Conservation (phyloP, 768 basidiomycete species). For the Cyclocybe cylindracea region DNA sequence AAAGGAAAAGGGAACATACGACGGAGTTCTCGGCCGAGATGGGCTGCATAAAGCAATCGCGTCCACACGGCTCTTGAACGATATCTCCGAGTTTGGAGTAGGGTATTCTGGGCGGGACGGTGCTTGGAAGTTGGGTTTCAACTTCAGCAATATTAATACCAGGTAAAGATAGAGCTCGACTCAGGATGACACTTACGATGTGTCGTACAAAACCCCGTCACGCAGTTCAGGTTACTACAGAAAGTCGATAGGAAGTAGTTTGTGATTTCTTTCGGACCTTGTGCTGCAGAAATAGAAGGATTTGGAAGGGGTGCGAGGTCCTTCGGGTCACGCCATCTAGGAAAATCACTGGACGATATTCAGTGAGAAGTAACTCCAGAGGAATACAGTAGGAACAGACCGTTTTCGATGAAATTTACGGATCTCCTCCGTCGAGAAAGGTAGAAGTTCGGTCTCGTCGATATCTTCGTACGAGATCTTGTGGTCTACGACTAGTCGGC, state of each 20-base stretch:
- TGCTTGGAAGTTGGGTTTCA: slow-evolving; percentile 28
- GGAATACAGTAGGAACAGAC: background rate
- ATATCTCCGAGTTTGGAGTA: slow-evolving; percentile 16
- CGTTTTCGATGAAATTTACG: slow-evolving; percentile 2
- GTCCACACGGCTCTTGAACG: slow-evolving; percentile 27
- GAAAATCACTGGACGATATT: slow-evolving; percentile 27
- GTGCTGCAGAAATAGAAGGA: background rate
- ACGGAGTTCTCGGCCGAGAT: slow-evolving; percentile 6
- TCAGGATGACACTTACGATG: slow-evolving; percentile 39
- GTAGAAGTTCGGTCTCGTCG: slow-evolving; percentile 49
- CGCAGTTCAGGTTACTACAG: slow-evolving; percentile 54
- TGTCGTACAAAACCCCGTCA: slow-evolving; percentile 47
- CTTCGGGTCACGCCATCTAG: slow-evolving; percentile 21
- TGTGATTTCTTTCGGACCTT: slow-evolving; percentile 22
- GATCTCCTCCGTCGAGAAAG: slow-evolving; percentile 17
- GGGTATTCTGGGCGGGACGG: slow-evolving; percentile 21
- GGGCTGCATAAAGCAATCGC: slow-evolving; percentile 30
- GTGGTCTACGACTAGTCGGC: slow-evolving; percentile 39
- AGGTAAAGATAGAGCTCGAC: background rate
- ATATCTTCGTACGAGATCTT: slow-evolving; percentile 44
- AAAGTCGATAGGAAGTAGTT: slow-evolving; percentile 41
- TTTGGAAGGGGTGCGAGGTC: slow-evolving; percentile 2
- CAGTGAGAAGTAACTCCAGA: background rate
- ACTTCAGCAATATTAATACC: slow-evolving; percentile 12
- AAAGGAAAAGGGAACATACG: slow-evolving; percentile 4